Conservation (phyloP, 495 filamentous ascomycete species). For the Parathielavia appendiculata region DNA sequence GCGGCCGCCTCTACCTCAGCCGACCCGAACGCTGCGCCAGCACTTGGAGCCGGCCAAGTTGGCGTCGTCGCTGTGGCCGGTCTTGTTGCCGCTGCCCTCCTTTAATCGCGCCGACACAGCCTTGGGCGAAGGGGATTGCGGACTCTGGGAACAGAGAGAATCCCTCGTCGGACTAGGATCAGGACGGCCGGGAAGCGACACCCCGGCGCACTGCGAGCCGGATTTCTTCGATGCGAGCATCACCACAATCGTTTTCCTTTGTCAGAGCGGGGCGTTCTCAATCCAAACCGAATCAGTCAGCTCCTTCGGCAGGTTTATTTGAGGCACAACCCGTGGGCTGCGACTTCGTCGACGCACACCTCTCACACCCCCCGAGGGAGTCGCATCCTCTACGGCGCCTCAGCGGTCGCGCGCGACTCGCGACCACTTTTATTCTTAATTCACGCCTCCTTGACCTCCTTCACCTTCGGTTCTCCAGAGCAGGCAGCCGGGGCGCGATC, state of each 20-base stretch:
- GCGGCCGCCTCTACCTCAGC: conserved; percentile 21
- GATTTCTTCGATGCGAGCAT: conserved; percentile 45
- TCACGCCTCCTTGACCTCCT: neutral
- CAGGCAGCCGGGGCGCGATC: conserved; percentile 12
- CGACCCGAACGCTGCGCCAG: conserved; percentile 30
- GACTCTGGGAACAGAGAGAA: neutral
- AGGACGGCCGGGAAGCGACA: neutral
- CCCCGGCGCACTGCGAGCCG: conserved; percentile 20
- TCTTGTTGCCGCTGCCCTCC: conserved; percentile 41
- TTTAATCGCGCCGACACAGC: conserved; percentile 28
- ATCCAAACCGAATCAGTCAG: conserved; percentile 9
- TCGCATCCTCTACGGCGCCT: neutral
- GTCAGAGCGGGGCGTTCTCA: conserved; percentile 29
- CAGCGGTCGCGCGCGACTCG: neutral
- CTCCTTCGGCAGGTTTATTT: neutral
- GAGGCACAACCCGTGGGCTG: neutral
- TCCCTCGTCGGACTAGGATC: neutral
- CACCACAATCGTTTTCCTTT: conserved; percentile 41
- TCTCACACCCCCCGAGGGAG: neutral
- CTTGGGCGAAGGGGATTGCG: neutral
- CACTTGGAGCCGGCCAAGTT: conserved; percentile 35
- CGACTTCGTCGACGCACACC: neutral
- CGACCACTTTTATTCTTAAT: conserved; percentile 1
- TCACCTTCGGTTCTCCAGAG: conserved; percentile 8
- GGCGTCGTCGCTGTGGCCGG: conserved; percentile 43